Evolutionary conservation across 768 basidiomycete genomes (phyloP).

Genomic region (Glaciozyma martinii): DNA sequence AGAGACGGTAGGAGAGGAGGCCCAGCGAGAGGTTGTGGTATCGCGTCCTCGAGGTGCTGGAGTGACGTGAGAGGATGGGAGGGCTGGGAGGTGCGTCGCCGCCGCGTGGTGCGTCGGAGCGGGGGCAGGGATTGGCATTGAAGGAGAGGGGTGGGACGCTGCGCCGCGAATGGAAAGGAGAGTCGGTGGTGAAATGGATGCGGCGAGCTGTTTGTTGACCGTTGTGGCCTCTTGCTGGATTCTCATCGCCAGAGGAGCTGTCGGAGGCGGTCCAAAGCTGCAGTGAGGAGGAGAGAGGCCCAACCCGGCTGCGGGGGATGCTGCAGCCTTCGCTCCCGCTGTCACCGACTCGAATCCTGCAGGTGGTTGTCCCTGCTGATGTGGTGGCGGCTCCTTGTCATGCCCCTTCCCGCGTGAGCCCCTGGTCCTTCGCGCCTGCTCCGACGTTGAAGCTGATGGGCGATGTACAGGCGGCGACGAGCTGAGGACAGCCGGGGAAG

Average conservation of each 20-base stretch:
- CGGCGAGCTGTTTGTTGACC: background rate
- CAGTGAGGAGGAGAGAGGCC: background rate
- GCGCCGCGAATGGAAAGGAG: background rate
- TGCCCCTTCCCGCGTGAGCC: too few species aligned
- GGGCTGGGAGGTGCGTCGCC: too few species aligned
- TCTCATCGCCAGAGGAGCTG: background rate
- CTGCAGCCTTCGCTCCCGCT: background rate
- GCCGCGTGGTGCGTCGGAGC: too few species aligned
- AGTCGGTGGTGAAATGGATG: background rate
- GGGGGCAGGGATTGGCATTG: too few species aligned
- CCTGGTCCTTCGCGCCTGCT: too few species aligned
- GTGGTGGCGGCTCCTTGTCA: too few species aligned
- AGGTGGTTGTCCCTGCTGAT: too few species aligned
- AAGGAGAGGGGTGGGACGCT: too few species aligned
- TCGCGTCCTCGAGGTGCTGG: background rate
- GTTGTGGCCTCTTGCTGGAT: background rate
- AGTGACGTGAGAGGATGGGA: background rate
- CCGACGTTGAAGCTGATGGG: too few species aligned
- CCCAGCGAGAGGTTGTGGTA: constrained; percentile 15
- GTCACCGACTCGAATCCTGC: too few species aligned
- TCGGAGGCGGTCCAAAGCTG: background rate
- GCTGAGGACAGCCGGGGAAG: too few species aligned
- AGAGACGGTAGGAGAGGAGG: background rate
- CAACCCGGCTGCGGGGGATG: background rate
- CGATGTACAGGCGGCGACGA: too few species aligned